phyloP scores from a whole-genome alignment of 495 filamentous ascomycete genomes.

The Penicillium mononematosum region DNA sequence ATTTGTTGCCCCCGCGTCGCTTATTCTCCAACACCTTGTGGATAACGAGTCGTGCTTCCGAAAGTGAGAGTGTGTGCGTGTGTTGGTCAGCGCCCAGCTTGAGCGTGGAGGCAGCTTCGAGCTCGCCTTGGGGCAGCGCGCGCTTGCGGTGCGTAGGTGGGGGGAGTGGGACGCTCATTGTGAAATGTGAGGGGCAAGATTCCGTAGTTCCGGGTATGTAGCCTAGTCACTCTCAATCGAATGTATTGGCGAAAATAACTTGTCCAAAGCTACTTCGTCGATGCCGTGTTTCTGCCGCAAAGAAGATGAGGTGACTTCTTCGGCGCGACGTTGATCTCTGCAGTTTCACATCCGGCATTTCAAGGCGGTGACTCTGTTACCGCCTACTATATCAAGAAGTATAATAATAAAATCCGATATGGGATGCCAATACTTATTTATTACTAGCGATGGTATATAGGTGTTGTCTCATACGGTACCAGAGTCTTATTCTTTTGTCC shows the following conservation, averaged over 20 bases:
- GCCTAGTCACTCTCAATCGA: background rate
- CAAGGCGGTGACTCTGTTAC: constrained; percentile 24
- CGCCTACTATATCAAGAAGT: constrained; percentile 4
- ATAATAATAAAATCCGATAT: background rate
- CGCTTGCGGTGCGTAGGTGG: constrained; percentile 69
- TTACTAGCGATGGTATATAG: background rate
- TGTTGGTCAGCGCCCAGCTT: constrained; percentile 89
- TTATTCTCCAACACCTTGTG: constrained; percentile 75
- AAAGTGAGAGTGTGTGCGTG: constrained; percentile 82
- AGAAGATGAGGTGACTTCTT: background rate
- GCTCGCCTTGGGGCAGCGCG: constrained; percentile 71
- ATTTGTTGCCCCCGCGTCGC: constrained; percentile 45
- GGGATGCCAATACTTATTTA: background rate
- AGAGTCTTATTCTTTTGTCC: constrained; percentile 12
- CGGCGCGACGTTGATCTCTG: constrained; percentile 19
- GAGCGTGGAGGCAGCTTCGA: constrained; percentile 79
- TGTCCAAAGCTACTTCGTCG: background rate
- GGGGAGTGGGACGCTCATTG: constrained; percentile 44
- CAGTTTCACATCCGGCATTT: constrained; percentile 21
- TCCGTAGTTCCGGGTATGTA: background rate
- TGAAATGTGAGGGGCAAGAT: constrained; percentile 2
- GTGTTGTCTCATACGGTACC: constrained; percentile 14
- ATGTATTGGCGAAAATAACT: background rate
- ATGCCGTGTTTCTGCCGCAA: background rate
- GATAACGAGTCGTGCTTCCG: constrained; percentile 88